Conservation (phyloP, 495 filamentous ascomycete species). For the Pseudoneurospora amorphoporcata region DNA sequence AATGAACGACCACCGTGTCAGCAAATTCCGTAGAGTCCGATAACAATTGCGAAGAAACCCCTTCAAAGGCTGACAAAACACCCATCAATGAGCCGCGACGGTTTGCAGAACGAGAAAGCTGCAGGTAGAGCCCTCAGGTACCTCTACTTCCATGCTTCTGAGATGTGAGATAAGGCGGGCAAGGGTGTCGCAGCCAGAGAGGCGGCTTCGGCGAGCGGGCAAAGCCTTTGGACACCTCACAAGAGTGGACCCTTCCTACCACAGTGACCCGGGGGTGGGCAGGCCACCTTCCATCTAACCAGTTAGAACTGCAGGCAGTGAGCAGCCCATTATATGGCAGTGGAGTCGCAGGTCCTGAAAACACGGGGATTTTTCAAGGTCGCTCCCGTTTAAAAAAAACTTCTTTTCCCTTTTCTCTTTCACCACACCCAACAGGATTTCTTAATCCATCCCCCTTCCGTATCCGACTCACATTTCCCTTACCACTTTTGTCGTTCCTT, state of each 20-base stretch:
- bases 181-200: background rate
- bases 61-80: background rate
- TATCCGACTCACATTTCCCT: slow-evolving; percentile 12
- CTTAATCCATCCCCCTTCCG: slow-evolving; percentile 21
- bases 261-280: background rate
- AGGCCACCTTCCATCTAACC: background rate
- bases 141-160: background rate
- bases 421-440: slow-evolving; percentile 21
- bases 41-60: background rate
- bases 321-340: background rate
- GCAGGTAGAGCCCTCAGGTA: background rate
- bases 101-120: background rate
- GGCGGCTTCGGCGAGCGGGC: background rate
- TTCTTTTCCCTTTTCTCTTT: slow-evolving; percentile 14
- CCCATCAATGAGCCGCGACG: background rate
- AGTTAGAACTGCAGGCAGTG: background rate
- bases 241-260: background rate
- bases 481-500: slow-evolving; percentile 24
- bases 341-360: slow-evolving; percentile 20
- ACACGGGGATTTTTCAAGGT: slow-evolving; percentile 20
- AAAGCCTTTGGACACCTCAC: background rate
- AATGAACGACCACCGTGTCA: background rate
- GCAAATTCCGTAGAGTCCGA: background rate
- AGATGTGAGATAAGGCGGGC: background rate
- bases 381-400: slow-evolving; percentile 24